Evolutionary conservation across 1,284 basidiomycete genomes (phyloP).

Genomic region (Cystobasidium sp.): DNA sequence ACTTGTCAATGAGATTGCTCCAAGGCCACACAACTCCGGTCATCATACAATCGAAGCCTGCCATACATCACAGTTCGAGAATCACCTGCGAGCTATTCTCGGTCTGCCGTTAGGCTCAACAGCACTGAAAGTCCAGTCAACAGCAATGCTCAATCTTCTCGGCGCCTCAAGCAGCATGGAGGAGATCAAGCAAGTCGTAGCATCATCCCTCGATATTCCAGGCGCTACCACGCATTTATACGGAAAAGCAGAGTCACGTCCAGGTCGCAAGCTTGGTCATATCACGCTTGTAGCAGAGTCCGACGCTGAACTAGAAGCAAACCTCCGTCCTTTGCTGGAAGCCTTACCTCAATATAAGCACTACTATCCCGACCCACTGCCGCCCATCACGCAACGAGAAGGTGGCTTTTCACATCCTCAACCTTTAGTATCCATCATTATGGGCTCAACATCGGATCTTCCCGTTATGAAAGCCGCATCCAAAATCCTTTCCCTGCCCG

Average conservation of each 20-base stretch:
- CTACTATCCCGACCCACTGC: conserved; percentile 60
- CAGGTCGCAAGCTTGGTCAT: conserved; percentile 97
- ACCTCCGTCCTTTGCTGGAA: conserved; percentile 71
- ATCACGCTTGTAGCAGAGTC: conserved; percentile 85
- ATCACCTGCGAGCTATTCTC: conserved; percentile 96
- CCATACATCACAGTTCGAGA: conserved; percentile 94
- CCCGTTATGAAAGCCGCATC: conserved; percentile 90
- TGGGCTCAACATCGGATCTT: conserved; percentile 99
- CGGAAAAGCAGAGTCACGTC: conserved; percentile 86
- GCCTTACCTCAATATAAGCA: conserved; percentile 58
- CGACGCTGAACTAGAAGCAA: conserved; percentile 73
- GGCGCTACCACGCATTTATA: conserved; percentile 89
- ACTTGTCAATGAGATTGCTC: conserved; percentile 95
- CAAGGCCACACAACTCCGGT: conserved; percentile 98
- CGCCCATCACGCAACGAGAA: conserved; percentile 59
- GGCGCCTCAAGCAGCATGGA: conserved; percentile 72
- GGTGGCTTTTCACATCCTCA: conserved; percentile 64
- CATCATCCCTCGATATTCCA: conserved; percentile 67
- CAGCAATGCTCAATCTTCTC: conserved; percentile 95
- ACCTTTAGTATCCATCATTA: conserved; percentile 91
- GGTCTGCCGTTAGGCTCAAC: conserved; percentile 88
- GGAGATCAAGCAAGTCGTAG: conserved; percentile 62
- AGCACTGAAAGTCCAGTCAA: conserved; percentile 79
- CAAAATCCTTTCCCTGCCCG: conserved; percentile 69
- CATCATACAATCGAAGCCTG: conserved; percentile 99